Evolutionary conservation across 768 basidiomycete species (phyloP).

Genomic region (Russula vinacea): DNA sequence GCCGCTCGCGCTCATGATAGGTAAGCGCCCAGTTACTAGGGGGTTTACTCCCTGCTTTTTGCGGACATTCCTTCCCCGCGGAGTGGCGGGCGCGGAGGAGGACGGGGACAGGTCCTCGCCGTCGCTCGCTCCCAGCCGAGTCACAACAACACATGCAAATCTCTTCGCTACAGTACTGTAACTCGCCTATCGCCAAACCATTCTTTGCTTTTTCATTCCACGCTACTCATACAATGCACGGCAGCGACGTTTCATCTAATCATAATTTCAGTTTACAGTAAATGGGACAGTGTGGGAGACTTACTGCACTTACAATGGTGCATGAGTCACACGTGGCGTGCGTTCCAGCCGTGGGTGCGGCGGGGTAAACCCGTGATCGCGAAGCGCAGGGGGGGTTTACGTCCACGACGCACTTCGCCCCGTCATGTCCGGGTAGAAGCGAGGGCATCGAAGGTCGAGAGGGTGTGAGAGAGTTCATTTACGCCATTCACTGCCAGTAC

Average conservation of each 20-base stretch:
- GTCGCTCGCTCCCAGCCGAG: neutral
- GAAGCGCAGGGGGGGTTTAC: constrained; percentile 19
- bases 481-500: no score
- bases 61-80: constrained; percentile 10
- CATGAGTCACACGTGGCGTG: neutral
- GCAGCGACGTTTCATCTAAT: no score
- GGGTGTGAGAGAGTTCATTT: constrained; percentile 2
- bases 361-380: constrained; percentile 8
- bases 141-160: neutral
- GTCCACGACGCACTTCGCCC: constrained; percentile 19
- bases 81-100: neutral
- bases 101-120: neutral
- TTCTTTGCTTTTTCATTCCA: no score
- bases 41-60: constrained; percentile 7
- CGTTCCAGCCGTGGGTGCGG: neutral
- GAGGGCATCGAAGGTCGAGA: neutral
- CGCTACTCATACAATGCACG: no score
- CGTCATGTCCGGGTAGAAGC: constrained; percentile 18
- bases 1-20: neutral
- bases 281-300: no score
- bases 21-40: constrained; percentile 1
- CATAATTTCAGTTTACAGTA: no score
- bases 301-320: no score
- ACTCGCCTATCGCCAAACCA: no score
- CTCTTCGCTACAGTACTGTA: no score